Evolutionary conservation across 306 rosid genomes (phyloP).

Genomic region (Chamaecrista fasciculata): DNA sequence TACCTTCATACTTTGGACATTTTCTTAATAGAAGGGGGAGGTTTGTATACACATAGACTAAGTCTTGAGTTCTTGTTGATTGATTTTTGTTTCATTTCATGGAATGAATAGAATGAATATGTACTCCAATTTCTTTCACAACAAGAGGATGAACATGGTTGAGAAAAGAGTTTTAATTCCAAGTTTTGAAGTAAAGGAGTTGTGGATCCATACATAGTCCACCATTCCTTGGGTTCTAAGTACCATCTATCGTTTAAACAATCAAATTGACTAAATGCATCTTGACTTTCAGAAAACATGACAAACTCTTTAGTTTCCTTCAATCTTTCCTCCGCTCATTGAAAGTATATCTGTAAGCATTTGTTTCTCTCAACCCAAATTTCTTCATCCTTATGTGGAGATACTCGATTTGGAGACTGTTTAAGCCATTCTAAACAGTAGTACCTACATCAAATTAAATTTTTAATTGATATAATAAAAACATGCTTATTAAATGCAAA

Average conservation of each 20-base stretch:
- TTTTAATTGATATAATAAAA: too few relatives aligned
- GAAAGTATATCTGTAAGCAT: neutral
- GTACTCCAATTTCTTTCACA: neutral
- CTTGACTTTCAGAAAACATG: neutral
- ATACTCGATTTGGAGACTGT: neutral
- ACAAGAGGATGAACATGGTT: neutral
- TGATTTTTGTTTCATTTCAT: neutral
- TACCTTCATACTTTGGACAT: neutral
- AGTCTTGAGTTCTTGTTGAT: neutral
- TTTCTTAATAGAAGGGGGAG: neutral
- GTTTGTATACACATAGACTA: neutral
- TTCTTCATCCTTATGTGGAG: neutral
- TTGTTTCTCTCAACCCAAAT: neutral
- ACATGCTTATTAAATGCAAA: too few relatives aligned
- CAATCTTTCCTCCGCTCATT: neutral
- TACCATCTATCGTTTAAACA: neutral
- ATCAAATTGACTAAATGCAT: neutral
- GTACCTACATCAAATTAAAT: too few relatives aligned
- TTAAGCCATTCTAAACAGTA: neutral
- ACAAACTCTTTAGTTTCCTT: neutral
- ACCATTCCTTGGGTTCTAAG: neutral
- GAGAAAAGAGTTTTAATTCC: neutral
- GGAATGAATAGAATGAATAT: neutral
- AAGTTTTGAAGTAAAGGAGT: neutral
- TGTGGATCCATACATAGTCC: neutral